Percentiles rank a stretch among this genome's conserved stretches.
These are phyloP conservation scores for Cephalotrichum gorgonifer DNA, from an alignment of 2,329 filamentous ascomycete species.

Conservation along the genomic window DNA sequence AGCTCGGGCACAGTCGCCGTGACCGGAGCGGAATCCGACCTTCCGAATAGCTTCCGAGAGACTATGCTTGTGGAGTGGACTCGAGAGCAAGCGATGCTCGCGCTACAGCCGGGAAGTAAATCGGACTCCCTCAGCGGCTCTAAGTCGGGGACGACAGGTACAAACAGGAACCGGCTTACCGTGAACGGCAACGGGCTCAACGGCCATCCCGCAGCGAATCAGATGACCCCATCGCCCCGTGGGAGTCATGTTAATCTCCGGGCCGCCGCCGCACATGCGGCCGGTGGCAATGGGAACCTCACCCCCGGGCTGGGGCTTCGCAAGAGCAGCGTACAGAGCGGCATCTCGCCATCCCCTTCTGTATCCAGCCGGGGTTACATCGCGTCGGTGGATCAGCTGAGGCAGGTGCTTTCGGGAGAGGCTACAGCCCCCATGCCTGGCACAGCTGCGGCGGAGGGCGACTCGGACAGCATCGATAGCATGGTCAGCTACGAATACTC, in stretches of 20 bases:
- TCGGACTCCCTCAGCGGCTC: constrained; percentile 70
- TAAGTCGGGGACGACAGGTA: constrained; percentile 48
- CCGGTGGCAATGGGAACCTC: constrained; percentile 19
- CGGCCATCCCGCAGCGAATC: constrained; percentile 18
- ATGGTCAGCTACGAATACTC: constrained; percentile 61
- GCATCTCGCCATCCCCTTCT: constrained; percentile 31
- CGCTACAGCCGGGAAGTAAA: constrained; percentile 58
- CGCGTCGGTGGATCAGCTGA: constrained; percentile 54
- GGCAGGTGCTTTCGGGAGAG: constrained; percentile 48
- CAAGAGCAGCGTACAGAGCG: constrained; percentile 44
- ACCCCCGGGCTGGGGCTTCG: constrained; percentile 31
- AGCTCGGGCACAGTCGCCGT: constrained; percentile 22
- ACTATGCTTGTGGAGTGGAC: constrained; percentile 75
- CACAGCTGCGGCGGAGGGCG: constrained; percentile 21
- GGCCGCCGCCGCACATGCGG: constrained; percentile 32
- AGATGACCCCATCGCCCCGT: constrained; percentile 26
- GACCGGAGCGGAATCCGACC: constrained; percentile 33
- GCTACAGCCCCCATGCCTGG: constrained; percentile 25
- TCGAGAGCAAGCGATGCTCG: constrained; percentile 59
- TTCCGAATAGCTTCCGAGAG: constrained; percentile 60
- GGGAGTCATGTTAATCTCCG: constrained; percentile 40
- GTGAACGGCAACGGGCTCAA: constrained; percentile 37
- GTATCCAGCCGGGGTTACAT: constrained; percentile 38
- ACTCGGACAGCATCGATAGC: constrained; percentile 50
- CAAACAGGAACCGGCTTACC: constrained; percentile 45